Evolutionary conservation across 306 rosid species (phyloP), one percentile per base, ranked within the genome.

Genomic region (Quercus parvula): DNA sequence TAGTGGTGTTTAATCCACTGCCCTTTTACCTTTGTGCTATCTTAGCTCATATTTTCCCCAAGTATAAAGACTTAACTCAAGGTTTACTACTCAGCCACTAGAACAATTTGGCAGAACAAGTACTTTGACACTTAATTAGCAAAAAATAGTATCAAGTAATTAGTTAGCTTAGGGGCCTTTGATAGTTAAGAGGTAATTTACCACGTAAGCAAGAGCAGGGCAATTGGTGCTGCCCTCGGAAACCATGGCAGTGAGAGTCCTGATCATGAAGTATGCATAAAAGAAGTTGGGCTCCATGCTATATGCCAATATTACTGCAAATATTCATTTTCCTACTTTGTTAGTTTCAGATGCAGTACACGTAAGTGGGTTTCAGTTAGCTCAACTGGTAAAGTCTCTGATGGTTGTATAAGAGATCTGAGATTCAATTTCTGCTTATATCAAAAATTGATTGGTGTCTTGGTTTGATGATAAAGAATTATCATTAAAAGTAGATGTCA

Each of bases 131-230:
- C 5, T 4, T 31, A 31, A 31, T 31, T 31, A 31, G 33, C 33
- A 31, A 31, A 41, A 41, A 41, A 24, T 41, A 41, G 10, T 5
- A 7, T 41, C 2, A 41, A 41, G 11, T 41, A 7, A 41, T 41
- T 41, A 41, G 46, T 31, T 61, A 61, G 0, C 12, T 4, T 7
- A 17, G 33, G 67, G 4, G 62, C 28, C 52, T 71, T 35, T 27
- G 75, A 35, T 59, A 41, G 33, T 71, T 24, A 24, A 24, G 75
- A 35, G 5, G 31, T 56, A 78, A 61, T 11, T 88, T 88, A 94
- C 98, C 95, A 94, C 89, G 66, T 90, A 92, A 20, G 98, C 97
- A 57, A 91, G 93, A 78, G 98, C 84, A 3, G 92, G 90, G 81
- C 95, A 92, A 20, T 70, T 64, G 62, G 71, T 46, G 79, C 88